Base-by-base conservation (phyloP, 1,139 yeast genomes). In the Torulaspora globosa region DNA sequence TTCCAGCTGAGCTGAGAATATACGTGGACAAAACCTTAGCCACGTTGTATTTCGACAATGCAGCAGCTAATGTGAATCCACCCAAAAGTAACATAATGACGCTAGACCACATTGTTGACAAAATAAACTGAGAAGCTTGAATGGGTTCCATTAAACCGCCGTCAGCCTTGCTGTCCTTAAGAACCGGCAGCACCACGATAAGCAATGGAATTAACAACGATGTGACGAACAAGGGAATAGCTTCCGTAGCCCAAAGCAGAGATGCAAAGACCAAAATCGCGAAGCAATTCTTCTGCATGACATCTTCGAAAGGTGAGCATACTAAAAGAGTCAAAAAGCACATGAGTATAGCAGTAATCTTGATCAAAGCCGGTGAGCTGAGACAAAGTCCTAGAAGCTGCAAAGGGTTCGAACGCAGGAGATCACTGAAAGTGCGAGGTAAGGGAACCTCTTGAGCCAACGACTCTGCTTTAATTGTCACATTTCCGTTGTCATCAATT, bases 61-160 rank as follows among this genome's bases (percentile, higher is more conserved):
- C 97, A 11, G 96, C 96, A 9, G 97, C 97, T 47, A 90, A 71
- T 0, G 97, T 85, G 67, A 90, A 90, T 2, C 97, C 97, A 54
- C 97, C 97, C 21, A 90, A 70, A 47, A 90, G 72, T 41, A 90
- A 72, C 84, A 89, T 80, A 54, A 90, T 86, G 14, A 89, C 95
- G 1, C 96, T 87, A 5, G 94, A 83, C 97, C 97, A 90, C 97
- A 90, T 90, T 21, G 88, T 73, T 1, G 87, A 72, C 55, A 92
- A 76, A 48, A 90, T 87, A 61, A 76, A 86, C 56, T 79, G 77
- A 1, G 96, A 82, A 0, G 97, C 84, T 2, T 74, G 81, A 0
- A 77, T 70, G 0, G 95, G 84, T 1, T 69, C 59, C 76, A 88
- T 72, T 1, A 76, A 71, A 3, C 71, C 67, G 10, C 42, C 48